Percentiles rank a stretch among this genome's conserved stretches.
These are phyloP conservation scores for Tulasnella sp. DNA, from an alignment of 768 basidiomycete genomes.

Conservation along the genomic window DNA sequence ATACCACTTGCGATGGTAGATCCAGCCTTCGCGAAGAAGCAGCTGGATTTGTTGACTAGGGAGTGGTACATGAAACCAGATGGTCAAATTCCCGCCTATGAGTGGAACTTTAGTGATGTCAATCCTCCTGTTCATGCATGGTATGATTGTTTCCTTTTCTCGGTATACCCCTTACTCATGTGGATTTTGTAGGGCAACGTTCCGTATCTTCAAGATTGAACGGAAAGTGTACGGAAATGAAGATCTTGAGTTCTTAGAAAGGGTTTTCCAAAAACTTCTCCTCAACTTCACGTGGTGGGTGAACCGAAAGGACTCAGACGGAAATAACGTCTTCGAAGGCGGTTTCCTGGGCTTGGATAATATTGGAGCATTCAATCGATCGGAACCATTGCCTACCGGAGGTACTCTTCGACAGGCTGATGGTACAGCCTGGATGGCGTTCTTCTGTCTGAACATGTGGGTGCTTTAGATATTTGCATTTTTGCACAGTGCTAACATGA, in stretches of 20 bases:
- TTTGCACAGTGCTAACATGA: neutral
- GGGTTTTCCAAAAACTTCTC: slow-evolving; percentile 94
- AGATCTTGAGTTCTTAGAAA: slow-evolving; percentile 84
- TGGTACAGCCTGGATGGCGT: slow-evolving; percentile 99
- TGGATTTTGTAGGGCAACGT: slow-evolving; percentile 59
- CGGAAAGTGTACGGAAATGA: slow-evolving; percentile 86
- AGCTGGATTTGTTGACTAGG: slow-evolving; percentile 85
- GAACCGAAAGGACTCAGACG: slow-evolving; percentile 89
- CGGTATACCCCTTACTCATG: neutral
- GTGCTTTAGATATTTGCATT: slow-evolving; percentile 19
- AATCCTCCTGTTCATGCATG: slow-evolving; percentile 99
- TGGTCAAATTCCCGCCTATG: slow-evolving; percentile 96
- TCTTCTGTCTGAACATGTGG: slow-evolving; percentile 93
- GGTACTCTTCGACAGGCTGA: slow-evolving; percentile 92
- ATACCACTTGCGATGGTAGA: slow-evolving; percentile 95
- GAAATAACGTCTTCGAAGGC: slow-evolving; percentile 95
- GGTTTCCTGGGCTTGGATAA: slow-evolving; percentile 98
- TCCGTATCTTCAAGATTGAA: slow-evolving; percentile 98
- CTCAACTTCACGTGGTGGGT: slow-evolving; percentile 99
- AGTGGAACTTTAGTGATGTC: slow-evolving; percentile 98
- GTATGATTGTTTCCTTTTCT: slow-evolving; percentile 28
- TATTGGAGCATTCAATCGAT: slow-evolving; percentile 95
- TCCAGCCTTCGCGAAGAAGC: slow-evolving; percentile 91
- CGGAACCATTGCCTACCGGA: slow-evolving; percentile 90
- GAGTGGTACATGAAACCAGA: slow-evolving; percentile 99